These are phyloP conservation scores for Metarhizium rileyi DNA, from an alignment of 2,329 filamentous ascomycete genomes.

Conservation along the genomic window DNA sequence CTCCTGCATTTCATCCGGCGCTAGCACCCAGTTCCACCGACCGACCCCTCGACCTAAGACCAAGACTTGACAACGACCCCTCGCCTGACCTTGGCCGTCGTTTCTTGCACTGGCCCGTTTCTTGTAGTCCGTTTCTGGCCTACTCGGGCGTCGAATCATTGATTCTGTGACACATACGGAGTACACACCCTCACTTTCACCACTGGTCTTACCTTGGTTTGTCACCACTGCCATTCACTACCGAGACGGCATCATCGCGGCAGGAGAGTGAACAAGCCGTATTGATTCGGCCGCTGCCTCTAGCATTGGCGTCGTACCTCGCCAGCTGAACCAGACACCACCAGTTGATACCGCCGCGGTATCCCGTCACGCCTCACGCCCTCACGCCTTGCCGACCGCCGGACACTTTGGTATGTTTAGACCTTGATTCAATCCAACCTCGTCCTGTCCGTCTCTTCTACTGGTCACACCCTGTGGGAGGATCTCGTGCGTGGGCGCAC, in stretches of 20 bases:
- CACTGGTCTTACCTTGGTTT: background rate
- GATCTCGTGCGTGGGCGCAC: background rate
- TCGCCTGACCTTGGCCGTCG: no score
- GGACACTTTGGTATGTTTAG: background rate
- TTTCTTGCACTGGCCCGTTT: no score
- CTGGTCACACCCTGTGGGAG: background rate
- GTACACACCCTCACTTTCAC: background rate
- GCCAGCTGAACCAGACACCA: background rate
- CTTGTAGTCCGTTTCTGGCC: no score
- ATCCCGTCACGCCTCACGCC: background rate
- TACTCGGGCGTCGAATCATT: no score
- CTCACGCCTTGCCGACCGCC: background rate
- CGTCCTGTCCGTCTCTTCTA: background rate
- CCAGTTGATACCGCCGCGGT: background rate
- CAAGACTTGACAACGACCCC: no score
- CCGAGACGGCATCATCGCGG: background rate
- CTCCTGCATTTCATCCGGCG: conserved; percentile 7
- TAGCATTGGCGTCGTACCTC: background rate
- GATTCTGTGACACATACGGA: background rate
- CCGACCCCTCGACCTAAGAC: background rate
- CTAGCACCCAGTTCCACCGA: background rate
- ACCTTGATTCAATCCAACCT: background rate
- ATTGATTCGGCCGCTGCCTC: background rate
- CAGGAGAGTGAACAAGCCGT: background rate
- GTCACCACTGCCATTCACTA: background rate